A percentile compares a stretch with the other conserved stretches of the same genome.
These are phyloP conservation scores for Yamadazyma diddensiae DNA, from an alignment of 1,139 yeast genomes.

Conservation along the genomic window DNA sequence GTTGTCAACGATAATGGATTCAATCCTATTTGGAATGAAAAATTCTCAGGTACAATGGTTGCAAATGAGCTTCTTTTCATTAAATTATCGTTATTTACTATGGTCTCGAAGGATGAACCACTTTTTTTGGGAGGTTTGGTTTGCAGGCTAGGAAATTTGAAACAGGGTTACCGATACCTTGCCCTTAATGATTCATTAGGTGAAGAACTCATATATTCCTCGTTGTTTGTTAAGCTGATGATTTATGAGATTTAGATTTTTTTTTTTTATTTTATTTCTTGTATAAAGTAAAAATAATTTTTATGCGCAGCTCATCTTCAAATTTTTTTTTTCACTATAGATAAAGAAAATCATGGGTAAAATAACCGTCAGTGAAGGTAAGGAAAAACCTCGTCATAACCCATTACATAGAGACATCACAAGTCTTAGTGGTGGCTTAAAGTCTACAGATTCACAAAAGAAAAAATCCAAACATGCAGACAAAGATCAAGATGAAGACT, in stretches of 20 bases:
- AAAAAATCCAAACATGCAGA: constrained; percentile 22
- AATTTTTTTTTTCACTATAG: constrained; percentile 2
- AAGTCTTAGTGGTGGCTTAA: constrained; percentile 68
- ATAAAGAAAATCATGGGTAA: constrained; percentile 54
- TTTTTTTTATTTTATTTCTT: background rate
- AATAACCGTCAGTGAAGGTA: constrained; percentile 47
- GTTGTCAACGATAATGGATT: constrained; percentile 65
- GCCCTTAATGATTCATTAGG: constrained; percentile 76
- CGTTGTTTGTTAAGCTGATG: constrained; percentile 58
- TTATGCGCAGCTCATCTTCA: constrained; percentile 8
- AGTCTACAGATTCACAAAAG: constrained; percentile 31
- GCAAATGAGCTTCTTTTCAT: constrained; percentile 34
- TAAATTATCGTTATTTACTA: constrained; percentile 23
- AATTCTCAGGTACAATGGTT: constrained; percentile 41
- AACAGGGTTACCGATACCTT: constrained; percentile 76
- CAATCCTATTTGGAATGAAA: constrained; percentile 77
- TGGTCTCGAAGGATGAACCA: constrained; percentile 23
- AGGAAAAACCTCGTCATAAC: constrained; percentile 59
- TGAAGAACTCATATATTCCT: constrained; percentile 77
- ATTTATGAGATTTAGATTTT: constrained; percentile 17
- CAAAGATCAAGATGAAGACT: constrained; percentile 58
- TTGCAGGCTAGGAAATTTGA: constrained; percentile 53
- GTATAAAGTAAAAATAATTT: constrained; percentile 2
- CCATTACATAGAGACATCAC: constrained; percentile 79
- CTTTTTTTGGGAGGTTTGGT: constrained; percentile 57